A percentile compares a stretch with the other conserved stretches of the same genome.
Evolutionary conservation across 768 basidiomycete species (phyloP).

Genomic region (Boletus subcaerulescens): DNA sequence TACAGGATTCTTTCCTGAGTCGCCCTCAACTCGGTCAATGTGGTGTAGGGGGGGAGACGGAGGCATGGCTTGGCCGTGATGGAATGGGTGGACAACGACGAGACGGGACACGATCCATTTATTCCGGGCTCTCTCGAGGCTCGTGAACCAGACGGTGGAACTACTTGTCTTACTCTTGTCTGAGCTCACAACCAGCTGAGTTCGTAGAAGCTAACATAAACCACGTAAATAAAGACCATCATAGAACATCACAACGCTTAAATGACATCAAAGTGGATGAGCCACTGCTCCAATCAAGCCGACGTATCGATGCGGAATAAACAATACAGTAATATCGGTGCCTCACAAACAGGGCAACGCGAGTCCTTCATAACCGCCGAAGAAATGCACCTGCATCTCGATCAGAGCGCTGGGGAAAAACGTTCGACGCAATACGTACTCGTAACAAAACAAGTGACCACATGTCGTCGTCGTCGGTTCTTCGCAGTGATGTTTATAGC

Average conservation of each 20-base stretch:
- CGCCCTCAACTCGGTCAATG: too few species aligned
- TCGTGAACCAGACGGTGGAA: too few species aligned
- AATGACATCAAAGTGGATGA: not conserved
- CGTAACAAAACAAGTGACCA: constrained; percentile 61
- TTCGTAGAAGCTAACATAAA: constrained; percentile 1
- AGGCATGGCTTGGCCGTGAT: too few species aligned
- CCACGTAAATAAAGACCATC: not conserved
- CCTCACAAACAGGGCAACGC: constrained; percentile 51
- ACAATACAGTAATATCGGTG: constrained; percentile 53
- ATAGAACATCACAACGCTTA: not conserved
- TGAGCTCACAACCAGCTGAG: not conserved
- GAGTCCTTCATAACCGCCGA: constrained; percentile 44
- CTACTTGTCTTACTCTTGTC: too few species aligned
- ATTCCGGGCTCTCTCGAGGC: too few species aligned
- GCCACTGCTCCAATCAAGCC: constrained; percentile 10
- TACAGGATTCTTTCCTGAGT: too few species aligned
- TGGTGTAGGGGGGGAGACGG: too few species aligned
- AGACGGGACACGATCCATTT: too few species aligned
- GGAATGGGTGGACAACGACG: too few species aligned
- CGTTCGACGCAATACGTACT: constrained; percentile 21
- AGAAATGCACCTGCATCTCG: constrained; percentile 47
- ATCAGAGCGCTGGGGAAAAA: not conserved
- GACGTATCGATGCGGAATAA: constrained; percentile 50
- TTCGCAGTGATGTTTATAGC: constrained; percentile 46
- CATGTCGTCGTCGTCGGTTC: constrained; percentile 61